Conservation (phyloP, 169 alveolate genomes). For the Cryptosporidium ubiquitum region DNA sequence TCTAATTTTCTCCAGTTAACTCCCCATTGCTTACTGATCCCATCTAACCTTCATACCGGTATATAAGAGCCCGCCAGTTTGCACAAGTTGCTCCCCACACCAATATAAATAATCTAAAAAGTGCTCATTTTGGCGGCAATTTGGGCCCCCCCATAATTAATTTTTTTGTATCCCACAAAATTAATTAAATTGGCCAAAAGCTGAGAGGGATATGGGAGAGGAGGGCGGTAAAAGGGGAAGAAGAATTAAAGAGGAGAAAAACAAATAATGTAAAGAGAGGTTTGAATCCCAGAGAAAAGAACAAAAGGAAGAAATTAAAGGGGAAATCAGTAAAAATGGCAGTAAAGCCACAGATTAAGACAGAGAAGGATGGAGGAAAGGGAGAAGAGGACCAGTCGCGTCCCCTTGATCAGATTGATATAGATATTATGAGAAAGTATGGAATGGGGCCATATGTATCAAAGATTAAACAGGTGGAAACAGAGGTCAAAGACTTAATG, state of each 20-base stretch:
- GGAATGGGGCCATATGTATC: conserved; percentile 90
- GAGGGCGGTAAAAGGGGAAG: neutral
- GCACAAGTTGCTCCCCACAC: neutral
- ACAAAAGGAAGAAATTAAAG: neutral
- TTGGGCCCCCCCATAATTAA: neutral
- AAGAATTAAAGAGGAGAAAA: neutral
- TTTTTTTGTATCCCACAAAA: neutral
- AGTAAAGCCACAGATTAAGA: conserved; percentile 1
- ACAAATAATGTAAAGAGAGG: neutral
- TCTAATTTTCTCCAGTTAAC: neutral
- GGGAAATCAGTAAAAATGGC: conserved; percentile 45
- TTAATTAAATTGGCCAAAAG: neutral
- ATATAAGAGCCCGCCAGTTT: neutral
- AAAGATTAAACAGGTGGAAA: conserved; percentile 79
- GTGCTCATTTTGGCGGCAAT: neutral
- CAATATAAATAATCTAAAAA: neutral
- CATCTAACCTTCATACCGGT: neutral
- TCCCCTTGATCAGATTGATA: conserved; percentile 86
- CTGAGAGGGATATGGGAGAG: neutral
- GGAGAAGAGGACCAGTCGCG: conserved; percentile 51
- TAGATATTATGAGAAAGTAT: conserved; percentile 85
- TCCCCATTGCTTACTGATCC: neutral
- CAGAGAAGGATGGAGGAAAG: conserved; percentile 7
- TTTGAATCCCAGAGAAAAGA: conserved; percentile 4
- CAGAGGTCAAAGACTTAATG: conserved; percentile 82